Conservation (phyloP, 2,329 filamentous ascomycete species). For the Cladosporium halotolerans region DNA sequence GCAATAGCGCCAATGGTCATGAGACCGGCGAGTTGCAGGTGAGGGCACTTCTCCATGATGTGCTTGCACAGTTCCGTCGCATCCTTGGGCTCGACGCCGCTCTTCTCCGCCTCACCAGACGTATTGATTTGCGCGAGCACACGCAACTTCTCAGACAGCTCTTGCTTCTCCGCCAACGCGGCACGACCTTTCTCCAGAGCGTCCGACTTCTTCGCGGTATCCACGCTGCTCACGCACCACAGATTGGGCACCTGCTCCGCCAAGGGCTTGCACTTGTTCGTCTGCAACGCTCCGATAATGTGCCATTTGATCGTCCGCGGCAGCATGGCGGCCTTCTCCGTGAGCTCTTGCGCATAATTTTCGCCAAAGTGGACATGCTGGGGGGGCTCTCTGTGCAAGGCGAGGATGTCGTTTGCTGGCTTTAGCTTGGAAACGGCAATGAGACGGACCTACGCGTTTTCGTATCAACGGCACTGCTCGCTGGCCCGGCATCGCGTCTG, state of each 20-base stretch:
- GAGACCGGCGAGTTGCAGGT: slow-evolving; percentile 69
- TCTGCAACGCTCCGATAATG: slow-evolving; percentile 92
- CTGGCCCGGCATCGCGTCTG: background rate
- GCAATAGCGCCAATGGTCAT: slow-evolving; percentile 99
- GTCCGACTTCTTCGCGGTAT: slow-evolving; percentile 79
- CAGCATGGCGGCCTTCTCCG: slow-evolving; percentile 75
- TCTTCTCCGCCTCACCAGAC: slow-evolving; percentile 78
- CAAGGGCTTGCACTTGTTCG: slow-evolving; percentile 83
- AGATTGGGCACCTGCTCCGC: slow-evolving; percentile 79
- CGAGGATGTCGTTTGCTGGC: slow-evolving; percentile 82
- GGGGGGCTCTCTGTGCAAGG: slow-evolving; percentile 58
- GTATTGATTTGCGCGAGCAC: slow-evolving; percentile 96
- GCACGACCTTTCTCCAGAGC: slow-evolving; percentile 71
- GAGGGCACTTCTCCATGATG: slow-evolving; percentile 64
- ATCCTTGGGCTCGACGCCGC: slow-evolving; percentile 65
- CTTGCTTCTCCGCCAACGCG: slow-evolving; percentile 44
- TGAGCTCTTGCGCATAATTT: slow-evolving; percentile 80
- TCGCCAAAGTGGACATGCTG: slow-evolving; percentile 75
- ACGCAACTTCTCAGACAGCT: slow-evolving; percentile 43
- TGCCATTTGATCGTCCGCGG: slow-evolving; percentile 81
- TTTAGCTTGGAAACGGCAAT: slow-evolving; percentile 97
- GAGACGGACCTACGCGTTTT: slow-evolving; percentile 61
- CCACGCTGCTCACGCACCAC: slow-evolving; percentile 86
- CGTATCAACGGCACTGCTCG: slow-evolving; percentile 7
- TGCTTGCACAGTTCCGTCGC: slow-evolving; percentile 60